Conservation (phyloP, 2,329 filamentous ascomycete genomes). For the Aspergillus sp. region DNA sequence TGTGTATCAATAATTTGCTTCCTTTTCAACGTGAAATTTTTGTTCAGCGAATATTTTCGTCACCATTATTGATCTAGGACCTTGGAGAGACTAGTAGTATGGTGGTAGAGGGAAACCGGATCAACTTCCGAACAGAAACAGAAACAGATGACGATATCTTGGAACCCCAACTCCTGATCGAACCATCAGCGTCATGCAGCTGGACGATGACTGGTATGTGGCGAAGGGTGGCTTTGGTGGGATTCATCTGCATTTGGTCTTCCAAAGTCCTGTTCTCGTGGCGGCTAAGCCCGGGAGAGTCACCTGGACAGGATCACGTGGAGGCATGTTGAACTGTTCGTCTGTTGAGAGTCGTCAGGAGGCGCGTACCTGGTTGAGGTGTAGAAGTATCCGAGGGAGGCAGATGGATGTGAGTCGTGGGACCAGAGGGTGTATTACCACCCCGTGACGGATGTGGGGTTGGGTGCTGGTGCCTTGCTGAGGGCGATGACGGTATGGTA, state of each 20-base stretch:
- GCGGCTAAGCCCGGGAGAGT: conserved; percentile 1
- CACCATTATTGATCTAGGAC: not conserved
- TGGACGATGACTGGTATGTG: not conserved
- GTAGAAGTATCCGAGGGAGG: too few species aligned
- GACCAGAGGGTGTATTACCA: not conserved
- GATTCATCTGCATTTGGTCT: not conserved
- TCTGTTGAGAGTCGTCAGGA: conserved; percentile 1
- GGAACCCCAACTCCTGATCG: not conserved
- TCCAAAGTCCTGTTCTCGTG: not conserved
- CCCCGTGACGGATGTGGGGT: not conserved
- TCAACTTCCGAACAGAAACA: too few species aligned
- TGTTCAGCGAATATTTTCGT: not conserved
- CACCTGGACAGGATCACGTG: too few species aligned
- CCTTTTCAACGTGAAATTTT: not conserved
- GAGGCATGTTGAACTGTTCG: too few species aligned
- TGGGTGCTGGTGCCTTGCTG: too few species aligned
- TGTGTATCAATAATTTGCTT: not conserved
- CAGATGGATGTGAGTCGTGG: not conserved
- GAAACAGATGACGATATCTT: too few species aligned
- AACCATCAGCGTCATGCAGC: not conserved
- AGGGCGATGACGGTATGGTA: too few species aligned
- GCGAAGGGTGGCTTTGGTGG: not conserved
- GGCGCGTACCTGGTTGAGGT: not conserved
- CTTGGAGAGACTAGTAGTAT: too few species aligned
- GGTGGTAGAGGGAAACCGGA: too few species aligned